phyloP scores from a whole-genome alignment of 305 asterid species.

The Ajuga reptans region DNA sequence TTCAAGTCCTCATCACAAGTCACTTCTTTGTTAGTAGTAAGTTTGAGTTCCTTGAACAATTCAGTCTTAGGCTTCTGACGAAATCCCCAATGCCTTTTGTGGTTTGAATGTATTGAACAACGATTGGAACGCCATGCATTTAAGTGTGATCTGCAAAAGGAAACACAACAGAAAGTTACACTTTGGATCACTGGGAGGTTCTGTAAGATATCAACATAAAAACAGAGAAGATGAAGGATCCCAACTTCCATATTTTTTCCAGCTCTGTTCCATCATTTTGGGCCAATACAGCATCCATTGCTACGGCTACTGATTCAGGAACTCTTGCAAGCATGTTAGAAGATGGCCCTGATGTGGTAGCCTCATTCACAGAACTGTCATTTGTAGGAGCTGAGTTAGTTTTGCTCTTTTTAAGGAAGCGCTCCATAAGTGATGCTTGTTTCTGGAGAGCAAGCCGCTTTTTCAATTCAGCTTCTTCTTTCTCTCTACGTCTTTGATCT shows the following conservation, averaged over 20 bases:
- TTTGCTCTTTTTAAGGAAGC: slow-evolving; percentile 61
- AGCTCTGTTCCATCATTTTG: slow-evolving; percentile 29
- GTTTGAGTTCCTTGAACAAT: slow-evolving; percentile 79
- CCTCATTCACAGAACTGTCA: slow-evolving; percentile 30
- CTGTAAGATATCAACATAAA: slow-evolving; percentile 1
- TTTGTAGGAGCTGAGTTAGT: slow-evolving; percentile 32
- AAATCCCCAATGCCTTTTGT: slow-evolving; percentile 62
- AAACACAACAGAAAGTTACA: slow-evolving; percentile 17
- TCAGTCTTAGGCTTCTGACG: slow-evolving; percentile 72
- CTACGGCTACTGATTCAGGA: slow-evolving; percentile 42
- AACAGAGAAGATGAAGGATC: slow-evolving; percentile 8
- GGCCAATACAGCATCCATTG: slow-evolving; percentile 63
- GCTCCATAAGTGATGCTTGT: slow-evolving; percentile 90
- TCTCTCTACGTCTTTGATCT: slow-evolving; percentile 70
- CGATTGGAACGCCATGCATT: slow-evolving; percentile 54
- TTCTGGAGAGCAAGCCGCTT: slow-evolving; percentile 58
- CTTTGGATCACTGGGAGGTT: background rate
- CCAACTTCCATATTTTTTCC: slow-evolving; percentile 64
- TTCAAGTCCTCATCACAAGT: slow-evolving; percentile 43
- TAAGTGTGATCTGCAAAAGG: slow-evolving; percentile 59
- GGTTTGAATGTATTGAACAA: slow-evolving; percentile 31
- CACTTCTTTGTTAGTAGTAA: slow-evolving; percentile 46
- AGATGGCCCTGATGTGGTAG: slow-evolving; percentile 26
- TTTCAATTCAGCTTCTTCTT: slow-evolving; percentile 70
- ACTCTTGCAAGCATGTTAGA: slow-evolving; percentile 27